A percentile compares a stretch with the other conserved stretches of the same genome.
phyloP scores from a whole-genome alignment of 202 grass and related monocot genomes.

The Zoysia matrella region DNA sequence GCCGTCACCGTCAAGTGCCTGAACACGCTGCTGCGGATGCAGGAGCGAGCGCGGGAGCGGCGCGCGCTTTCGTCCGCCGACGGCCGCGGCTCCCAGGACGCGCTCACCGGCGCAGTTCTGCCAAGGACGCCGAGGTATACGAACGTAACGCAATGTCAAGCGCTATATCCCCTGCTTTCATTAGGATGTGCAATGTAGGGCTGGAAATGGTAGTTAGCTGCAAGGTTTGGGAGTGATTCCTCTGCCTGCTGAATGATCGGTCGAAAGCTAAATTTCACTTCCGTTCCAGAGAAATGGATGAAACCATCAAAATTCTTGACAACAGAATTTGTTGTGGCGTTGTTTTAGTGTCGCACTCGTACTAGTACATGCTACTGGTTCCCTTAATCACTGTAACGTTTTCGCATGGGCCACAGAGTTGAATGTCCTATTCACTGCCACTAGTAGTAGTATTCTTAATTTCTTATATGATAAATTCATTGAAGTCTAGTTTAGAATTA shows the following conservation, averaged over 20 bases:
- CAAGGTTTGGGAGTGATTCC: not conserved
- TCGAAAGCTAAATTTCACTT: not conserved
- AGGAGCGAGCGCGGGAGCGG: constrained; percentile 75
- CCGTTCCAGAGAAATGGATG: no score
- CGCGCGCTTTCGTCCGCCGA: constrained; percentile 55
- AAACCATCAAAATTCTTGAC: not conserved
- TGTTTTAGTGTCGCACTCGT: not conserved
- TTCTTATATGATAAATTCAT: no score
- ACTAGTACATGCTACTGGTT: no score
- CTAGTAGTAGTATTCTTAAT: not conserved
- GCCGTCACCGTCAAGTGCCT: constrained; percentile 85
- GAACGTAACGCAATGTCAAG: not conserved
- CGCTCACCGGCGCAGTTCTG: not conserved
- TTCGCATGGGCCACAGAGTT: constrained; percentile 19
- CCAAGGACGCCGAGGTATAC: constrained; percentile 50
- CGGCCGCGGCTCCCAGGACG: constrained; percentile 40
- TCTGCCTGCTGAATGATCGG: no score
- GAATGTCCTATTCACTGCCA: not conserved
- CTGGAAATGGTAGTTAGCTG: constrained; percentile 5
- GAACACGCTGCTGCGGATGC: constrained; percentile 75
- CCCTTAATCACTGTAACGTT: not conserved
- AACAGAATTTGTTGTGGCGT: not conserved
- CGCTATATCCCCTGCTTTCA: not conserved
- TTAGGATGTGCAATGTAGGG: not conserved
- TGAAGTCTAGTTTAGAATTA: not conserved